Conservation (phyloP, 169 alveolate species). For the Sarcocystis neurona region DNA sequence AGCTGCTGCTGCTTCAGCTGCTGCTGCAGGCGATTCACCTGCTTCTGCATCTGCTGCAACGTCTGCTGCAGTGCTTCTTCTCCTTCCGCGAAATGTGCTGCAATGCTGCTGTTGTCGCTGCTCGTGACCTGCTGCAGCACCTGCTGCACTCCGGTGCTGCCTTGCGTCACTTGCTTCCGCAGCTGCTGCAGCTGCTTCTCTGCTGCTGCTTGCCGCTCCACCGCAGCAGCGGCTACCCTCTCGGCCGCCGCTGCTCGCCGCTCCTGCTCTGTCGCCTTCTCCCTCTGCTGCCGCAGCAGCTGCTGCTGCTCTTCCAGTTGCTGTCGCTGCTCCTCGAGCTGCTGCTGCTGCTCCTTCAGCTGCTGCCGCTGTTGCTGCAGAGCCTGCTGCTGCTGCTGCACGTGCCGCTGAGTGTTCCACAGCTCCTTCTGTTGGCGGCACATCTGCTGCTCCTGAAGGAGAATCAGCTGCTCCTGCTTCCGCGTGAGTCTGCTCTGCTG, state of each 20-base stretch:
- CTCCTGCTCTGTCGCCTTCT: background rate
- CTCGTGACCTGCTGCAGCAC: too few species aligned
- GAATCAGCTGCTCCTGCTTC: constrained; percentile 3
- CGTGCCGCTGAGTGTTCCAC: constrained; percentile 1
- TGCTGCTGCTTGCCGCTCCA: background rate
- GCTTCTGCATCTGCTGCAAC: too few species aligned
- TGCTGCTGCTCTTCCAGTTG: background rate
- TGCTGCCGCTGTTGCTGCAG: constrained; percentile 3
- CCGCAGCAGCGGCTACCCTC: background rate
- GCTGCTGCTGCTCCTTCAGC: constrained; percentile 1
- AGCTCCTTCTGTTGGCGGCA: background rate
- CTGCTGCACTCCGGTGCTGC: background rate
- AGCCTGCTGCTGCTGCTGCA: background rate
- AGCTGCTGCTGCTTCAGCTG: too few species aligned
- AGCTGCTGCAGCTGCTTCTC: background rate
- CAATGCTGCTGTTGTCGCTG: too few species aligned
- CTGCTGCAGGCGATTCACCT: too few species aligned
- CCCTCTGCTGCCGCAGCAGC: background rate
- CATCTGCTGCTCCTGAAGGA: constrained; percentile 3
- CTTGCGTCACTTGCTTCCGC: background rate
- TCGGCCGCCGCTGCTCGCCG: constrained; percentile 16
- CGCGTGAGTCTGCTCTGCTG: constrained; percentile 1
- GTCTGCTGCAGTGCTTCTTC: too few species aligned
- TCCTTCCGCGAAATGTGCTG: too few species aligned
- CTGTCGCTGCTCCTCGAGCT: background rate